Evolutionary conservation across 2,329 filamentous ascomycete genomes (phyloP), one percentile per base, ranked within the genome.

Genomic region (Decorospora gaudefroyi): DNA sequence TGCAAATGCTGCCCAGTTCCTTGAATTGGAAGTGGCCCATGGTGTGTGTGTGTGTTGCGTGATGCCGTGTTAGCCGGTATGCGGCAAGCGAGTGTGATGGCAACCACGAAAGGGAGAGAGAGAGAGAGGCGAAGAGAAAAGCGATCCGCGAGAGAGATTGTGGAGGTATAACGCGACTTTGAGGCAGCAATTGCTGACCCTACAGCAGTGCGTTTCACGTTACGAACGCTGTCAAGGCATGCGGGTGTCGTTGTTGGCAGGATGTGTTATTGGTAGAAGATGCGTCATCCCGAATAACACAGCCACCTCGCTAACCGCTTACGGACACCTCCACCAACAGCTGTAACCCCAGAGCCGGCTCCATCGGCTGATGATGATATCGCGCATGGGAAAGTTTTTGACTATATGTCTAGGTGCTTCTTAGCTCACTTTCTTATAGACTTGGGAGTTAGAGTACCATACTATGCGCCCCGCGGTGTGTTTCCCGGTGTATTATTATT

Each of bases 11-110:
- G 21, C 47, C 47, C 6, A 51, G 26, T 17, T 44, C 48, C 12
- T 45, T 28, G 6, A 47, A 35, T 19, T 46, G 42, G 15, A 37
- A 44, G 38, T 19, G 31, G 15, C 47, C 45, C 53, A 57, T 57
- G 17, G 21, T 25, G 4, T 5, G 9, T 17, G 16, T 16, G 4
- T n/a, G 12, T 10, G 16, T 34, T 19, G 23, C 30, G 18, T 25
- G 25, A 21, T 25, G 35, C 31, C 37, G 35, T 26, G 15, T 35
- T 18, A 33, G 44, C 42, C 32, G 32, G 37, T 17, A 17, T 28
- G 29, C 28, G 25, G 36, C 16, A 19, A 46, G 21, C 37, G 33
- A 46, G 25, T 45, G 37, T 38, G 32, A 28, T 26, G 21, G 22
- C 29, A 39, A 31, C 30, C 18, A 25, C 23, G 29, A 25, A 30